Evolutionary conservation across 2,329 filamentous ascomycete genomes (phyloP).

Genomic region (Fusarium sp.): DNA sequence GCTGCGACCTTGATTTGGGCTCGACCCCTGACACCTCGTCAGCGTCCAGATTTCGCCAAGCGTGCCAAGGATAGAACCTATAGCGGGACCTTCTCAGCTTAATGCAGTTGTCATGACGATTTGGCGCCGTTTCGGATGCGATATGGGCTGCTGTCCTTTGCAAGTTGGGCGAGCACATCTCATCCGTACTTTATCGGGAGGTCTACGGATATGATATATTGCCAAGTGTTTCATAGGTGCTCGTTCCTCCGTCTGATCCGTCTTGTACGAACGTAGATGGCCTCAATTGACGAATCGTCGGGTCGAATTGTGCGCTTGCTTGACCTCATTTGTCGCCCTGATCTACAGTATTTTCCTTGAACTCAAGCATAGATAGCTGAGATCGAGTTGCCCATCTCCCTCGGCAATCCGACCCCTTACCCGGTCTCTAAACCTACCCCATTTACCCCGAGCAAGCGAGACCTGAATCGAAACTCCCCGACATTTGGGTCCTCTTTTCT

Average conservation of each 20-base stretch:
- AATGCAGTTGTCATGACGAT: slow-evolving; percentile 46
- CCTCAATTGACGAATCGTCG: background rate
- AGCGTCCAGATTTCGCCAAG: slow-evolving; percentile 21
- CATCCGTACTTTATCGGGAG: slow-evolving; percentile 1
- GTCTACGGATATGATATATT: background rate
- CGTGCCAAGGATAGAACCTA: slow-evolving; percentile 24
- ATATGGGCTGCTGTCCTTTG: background rate
- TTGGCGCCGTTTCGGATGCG: slow-evolving; percentile 37
- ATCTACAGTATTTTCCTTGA: slow-evolving; percentile 2
- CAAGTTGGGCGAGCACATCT: background rate
- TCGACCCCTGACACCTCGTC: slow-evolving; percentile 20
- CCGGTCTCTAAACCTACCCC: slow-evolving; percentile 17
- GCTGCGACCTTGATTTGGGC: slow-evolving; percentile 13
- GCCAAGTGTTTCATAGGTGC: background rate
- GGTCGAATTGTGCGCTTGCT: background rate
- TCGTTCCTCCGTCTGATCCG: background rate
- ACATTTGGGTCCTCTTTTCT: background rate
- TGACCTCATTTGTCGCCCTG: background rate
- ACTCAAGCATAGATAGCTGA: background rate
- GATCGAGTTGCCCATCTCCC: slow-evolving; percentile 9
- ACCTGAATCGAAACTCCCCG: slow-evolving; percentile 26
- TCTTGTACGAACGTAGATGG: background rate
- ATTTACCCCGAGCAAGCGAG: slow-evolving; percentile 17
- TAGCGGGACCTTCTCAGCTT: slow-evolving; percentile 19
- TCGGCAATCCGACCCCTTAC: slow-evolving; percentile 23